These are phyloP conservation scores for Colletotrichum sp. DNA, from an alignment of 2,329 filamentous ascomycete species.

Conservation along the genomic window DNA sequence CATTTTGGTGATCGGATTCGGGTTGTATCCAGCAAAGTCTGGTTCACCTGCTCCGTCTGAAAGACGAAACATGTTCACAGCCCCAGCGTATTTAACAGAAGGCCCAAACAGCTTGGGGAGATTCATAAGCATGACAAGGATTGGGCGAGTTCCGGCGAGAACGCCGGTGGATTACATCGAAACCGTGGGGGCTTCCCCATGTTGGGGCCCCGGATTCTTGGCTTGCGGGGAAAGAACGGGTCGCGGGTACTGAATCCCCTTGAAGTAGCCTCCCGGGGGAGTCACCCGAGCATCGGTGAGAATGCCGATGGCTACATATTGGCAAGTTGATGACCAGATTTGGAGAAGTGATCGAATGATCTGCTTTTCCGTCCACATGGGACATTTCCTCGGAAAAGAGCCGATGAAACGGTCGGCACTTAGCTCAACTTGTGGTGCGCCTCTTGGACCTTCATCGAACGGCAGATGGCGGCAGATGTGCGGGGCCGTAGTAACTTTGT, in stretches of 20 bases:
- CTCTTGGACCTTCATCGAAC: accelerated
- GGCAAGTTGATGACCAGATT: background rate
- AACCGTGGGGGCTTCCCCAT: background rate
- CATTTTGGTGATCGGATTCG: background rate
- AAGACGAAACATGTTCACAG: background rate
- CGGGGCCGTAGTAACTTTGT: background rate
- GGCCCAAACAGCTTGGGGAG: background rate
- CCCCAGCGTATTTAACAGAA: background rate
- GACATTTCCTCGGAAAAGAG: background rate
- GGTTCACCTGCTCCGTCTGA: background rate
- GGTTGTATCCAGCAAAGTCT: background rate
- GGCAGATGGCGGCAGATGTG: background rate
- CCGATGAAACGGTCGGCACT: background rate
- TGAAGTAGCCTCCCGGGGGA: background rate
- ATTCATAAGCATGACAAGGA: background rate
- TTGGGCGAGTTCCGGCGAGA: background rate
- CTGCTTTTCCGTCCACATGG: background rate
- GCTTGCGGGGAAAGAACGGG: background rate
- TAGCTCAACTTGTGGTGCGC: background rate
- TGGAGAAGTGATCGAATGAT: background rate
- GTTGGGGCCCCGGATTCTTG: slow-evolving; percentile 10
- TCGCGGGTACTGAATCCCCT: background rate
- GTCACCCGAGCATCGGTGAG: background rate
- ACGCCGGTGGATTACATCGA: background rate
- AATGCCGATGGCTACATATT: background rate